Evolutionary conservation across 306 rosid species (phyloP), one percentile per base, ranked within the genome.

Genomic region (Neltuma alba): DNA sequence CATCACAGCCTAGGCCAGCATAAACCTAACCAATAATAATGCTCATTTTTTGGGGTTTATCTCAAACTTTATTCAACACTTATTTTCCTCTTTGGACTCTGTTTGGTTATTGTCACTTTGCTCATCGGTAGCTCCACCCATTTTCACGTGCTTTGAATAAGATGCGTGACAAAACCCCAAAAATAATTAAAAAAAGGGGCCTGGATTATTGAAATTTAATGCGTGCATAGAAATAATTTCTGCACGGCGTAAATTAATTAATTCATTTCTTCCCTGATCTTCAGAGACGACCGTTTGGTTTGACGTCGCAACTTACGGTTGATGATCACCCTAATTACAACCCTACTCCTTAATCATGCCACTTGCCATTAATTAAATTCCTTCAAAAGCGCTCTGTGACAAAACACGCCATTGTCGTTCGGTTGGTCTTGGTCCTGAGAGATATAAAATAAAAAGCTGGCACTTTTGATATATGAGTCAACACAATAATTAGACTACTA

Each of bases 401-500:
- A 21, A 72, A 12, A 67, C n/a, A 10, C 42, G 37, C 44, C 55
- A 69, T 69, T 27, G 54, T 21, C n/a, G 45, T 70, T 72, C 20
- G 30, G 54, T 44, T 21, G 25, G 70, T 76, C 60, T 65, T 28
- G 7, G 52, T 80, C 21, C 38, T 41, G 10, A 3, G 25, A 12
- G 7, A 58, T 11, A 12, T 3, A 8, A 64, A 34, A 33, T 0
- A 62, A 64, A 33, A 36, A 1, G 14, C 20, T 47, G 61, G 15
- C 57, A 76, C 38, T 61, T 23, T 52, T 63, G 63, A 10, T 13
- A 33, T 55, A 8, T 18, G 67, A 68, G 83, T 86, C 82, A 71
- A 70, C 64, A 58, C 72, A 77, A 85, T 89, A 78, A 87, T 82
- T 80, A 79, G 80, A 23, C 47, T 63, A 74, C 87, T 70, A 63